Evolutionary conservation across 805 yeast species (phyloP).

Genomic region (Zygotorulaspora danielsina): DNA sequence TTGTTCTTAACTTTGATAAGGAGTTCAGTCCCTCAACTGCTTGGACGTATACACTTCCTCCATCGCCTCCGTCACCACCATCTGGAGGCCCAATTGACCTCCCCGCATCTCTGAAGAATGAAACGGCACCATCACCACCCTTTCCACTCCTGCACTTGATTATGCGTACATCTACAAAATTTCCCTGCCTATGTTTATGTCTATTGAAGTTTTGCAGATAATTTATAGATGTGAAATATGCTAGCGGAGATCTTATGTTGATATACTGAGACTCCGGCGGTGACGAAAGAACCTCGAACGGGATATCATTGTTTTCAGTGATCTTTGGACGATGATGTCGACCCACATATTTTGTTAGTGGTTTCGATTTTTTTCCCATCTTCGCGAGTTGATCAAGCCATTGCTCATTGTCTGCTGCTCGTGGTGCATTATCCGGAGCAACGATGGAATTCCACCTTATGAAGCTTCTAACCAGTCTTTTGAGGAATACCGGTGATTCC

Average conservation of each 20-base stretch:
- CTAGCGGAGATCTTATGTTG: conserved; percentile 22
- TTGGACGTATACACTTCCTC: conserved; percentile 81
- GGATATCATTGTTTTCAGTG: conserved; percentile 7
- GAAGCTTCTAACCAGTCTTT: conserved; percentile 1
- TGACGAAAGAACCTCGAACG: conserved; percentile 15
- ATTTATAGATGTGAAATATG: conserved; percentile 28
- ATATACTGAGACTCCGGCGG: conserved; percentile 26
- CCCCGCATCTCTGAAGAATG: conserved; percentile 84
- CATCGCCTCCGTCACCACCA: conserved; percentile 98
- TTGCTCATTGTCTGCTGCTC: conserved; percentile 40
- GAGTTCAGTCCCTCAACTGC: conserved; percentile 71
- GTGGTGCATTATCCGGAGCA: conserved; percentile 41
- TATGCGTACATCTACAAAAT: conserved; percentile 60
- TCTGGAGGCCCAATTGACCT: conserved; percentile 89
- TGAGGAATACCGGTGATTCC: not conserved
- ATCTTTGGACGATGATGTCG: not conserved
- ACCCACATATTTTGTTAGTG: not conserved
- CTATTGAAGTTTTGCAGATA: conserved; percentile 36
- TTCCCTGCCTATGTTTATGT: conserved; percentile 42
- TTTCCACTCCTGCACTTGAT: conserved; percentile 67
- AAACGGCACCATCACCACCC: conserved; percentile 86
- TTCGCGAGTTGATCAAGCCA: conserved; percentile 36
- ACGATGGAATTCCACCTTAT: conserved; percentile 7
- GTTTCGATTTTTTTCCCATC: conserved; percentile 2
- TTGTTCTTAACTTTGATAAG: conserved; percentile 61